Evolutionary conservation across 164 flowering plant species (phyloP).

Genomic region (Tetrastigma voinierianum): DNA sequence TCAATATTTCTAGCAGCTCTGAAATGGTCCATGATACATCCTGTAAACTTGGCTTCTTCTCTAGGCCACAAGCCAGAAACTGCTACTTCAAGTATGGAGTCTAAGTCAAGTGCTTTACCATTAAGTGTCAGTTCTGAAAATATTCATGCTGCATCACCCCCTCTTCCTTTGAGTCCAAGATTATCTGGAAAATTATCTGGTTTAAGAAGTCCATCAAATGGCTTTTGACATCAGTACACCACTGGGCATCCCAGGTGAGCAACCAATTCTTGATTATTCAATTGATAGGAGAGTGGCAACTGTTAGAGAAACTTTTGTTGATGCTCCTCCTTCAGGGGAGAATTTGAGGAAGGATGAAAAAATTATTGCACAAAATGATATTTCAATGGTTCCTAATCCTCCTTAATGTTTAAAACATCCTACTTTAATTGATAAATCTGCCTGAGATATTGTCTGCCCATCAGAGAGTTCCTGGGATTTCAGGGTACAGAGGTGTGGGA

Average conservation of each 20-base stretch:
- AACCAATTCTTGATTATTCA: conserved; percentile 44
- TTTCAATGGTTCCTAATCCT: conserved; percentile 34
- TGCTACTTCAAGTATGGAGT: conserved; percentile 31
- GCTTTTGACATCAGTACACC: conserved; percentile 39
- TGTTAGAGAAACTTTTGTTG: conserved; percentile 27
- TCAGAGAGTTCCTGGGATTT: conserved; percentile 44
- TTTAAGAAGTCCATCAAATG: conserved; percentile 39
- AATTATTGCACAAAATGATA: conserved; percentile 36
- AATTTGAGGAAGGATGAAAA: conserved; percentile 36
- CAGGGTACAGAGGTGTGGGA: conserved; percentile 36
- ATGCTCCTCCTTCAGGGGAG: conserved; percentile 37
- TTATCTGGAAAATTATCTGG: conserved; percentile 50
- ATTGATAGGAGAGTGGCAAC: conserved; percentile 47
- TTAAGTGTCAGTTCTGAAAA: conserved; percentile 26
- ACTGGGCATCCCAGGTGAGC: conserved; percentile 43
- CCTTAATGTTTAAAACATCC: conserved; percentile 61
- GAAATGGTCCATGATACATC: conserved; percentile 32
- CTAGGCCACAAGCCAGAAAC: conserved; percentile 33
- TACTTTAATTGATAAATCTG: conserved; percentile 80
- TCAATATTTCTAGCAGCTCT: conserved; percentile 21
- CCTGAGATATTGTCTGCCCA: conserved; percentile 66
- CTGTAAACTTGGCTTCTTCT: conserved; percentile 27
- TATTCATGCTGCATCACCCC: conserved; percentile 33
- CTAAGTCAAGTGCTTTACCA: conserved; percentile 28
- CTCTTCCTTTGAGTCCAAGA: conserved; percentile 64